These are phyloP conservation scores for Pythium brachiatum DNA, from an alignment of 352 stramenopile species.

Conservation along the genomic window DNA sequence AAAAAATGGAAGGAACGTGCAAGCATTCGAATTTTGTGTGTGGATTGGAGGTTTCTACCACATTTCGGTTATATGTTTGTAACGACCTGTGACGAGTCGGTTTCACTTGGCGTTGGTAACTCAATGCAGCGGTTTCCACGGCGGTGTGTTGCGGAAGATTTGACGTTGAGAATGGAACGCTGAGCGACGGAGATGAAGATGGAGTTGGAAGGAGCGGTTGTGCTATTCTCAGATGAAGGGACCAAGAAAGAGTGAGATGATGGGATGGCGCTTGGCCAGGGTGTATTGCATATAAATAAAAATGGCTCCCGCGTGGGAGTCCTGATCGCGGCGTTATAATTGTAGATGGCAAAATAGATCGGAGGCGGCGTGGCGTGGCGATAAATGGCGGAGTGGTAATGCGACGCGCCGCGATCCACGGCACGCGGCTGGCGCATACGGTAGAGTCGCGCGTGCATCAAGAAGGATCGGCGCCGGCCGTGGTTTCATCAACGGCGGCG, in stretches of 20 bases:
- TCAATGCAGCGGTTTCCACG: too few species aligned
- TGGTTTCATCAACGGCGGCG: too few species aligned
- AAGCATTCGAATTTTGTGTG: not conserved
- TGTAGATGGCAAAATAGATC: not conserved
- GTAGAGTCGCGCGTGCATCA: too few species aligned
- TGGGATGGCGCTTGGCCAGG: not conserved
- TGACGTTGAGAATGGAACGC: not conserved
- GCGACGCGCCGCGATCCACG: too few species aligned
- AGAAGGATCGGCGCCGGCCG: not conserved
- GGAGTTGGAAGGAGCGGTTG: too few species aligned
- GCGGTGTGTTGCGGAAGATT: not conserved
- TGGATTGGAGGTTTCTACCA: not conserved
- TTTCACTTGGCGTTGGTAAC: constrained; percentile 1
- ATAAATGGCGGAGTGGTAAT: too few species aligned
- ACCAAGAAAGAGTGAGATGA: not conserved
- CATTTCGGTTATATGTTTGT: constrained; percentile 8
- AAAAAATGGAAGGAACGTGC: not conserved
- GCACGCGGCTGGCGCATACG: too few species aligned
- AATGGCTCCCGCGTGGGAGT: too few species aligned
- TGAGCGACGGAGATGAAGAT: too few species aligned
- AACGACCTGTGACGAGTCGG: constrained; percentile 17
- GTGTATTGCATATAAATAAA: not conserved
- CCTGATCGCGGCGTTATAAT: not conserved
- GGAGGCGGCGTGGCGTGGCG: not conserved
- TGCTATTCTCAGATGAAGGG: not conserved